Evolutionary conservation across 2,329 filamentous ascomycete species (phyloP).

Genomic region (Stemphylium lycopersici): DNA sequence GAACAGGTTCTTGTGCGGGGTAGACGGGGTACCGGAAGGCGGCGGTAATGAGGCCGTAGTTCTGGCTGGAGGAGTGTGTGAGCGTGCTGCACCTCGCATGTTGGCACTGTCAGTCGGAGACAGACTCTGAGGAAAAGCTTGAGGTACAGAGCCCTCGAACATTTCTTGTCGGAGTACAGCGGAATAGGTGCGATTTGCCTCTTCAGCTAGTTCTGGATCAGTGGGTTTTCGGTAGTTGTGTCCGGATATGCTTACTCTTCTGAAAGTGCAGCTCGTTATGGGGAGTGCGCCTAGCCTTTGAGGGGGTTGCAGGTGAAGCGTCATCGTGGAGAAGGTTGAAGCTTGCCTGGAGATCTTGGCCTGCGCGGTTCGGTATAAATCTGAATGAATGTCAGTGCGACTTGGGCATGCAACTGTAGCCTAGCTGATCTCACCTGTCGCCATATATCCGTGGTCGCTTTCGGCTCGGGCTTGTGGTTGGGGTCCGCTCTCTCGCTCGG

Average conservation of each 20-base stretch:
- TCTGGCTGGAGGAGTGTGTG: conserved; percentile 80
- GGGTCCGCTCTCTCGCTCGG: conserved; percentile 65
- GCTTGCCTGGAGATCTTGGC: conserved; percentile 90
- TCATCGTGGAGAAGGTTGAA: conserved; percentile 92
- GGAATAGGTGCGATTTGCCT: conserved; percentile 93
- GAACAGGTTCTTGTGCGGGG: conserved; percentile 96
- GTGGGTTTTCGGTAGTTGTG: not conserved
- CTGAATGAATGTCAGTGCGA: conserved; percentile 54
- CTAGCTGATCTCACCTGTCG: conserved; percentile 46
- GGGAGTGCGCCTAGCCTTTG: conserved; percentile 79
- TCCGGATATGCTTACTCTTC: conserved; percentile 61
- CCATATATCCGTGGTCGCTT: conserved; percentile 73
- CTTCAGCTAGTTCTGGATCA: conserved; percentile 67
- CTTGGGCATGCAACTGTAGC: too few species aligned
- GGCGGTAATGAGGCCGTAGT: conserved; percentile 68
- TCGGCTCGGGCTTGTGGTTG: conserved; percentile 69
- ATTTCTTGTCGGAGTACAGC: conserved; percentile 86
- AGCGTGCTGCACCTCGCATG: conserved; percentile 70
- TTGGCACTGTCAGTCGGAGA: conserved; percentile 58
- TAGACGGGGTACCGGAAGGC: conserved; percentile 82
- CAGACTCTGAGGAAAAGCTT: conserved; percentile 69
- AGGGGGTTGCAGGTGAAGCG: conserved; percentile 89
- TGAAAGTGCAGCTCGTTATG: conserved; percentile 94
- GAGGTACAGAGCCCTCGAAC: conserved; percentile 88
- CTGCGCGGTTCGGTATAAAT: conserved; percentile 93